Evolutionary conservation across 1,139 yeast species (phyloP).

Genomic region (Lodderomyces jiufengensis): DNA sequence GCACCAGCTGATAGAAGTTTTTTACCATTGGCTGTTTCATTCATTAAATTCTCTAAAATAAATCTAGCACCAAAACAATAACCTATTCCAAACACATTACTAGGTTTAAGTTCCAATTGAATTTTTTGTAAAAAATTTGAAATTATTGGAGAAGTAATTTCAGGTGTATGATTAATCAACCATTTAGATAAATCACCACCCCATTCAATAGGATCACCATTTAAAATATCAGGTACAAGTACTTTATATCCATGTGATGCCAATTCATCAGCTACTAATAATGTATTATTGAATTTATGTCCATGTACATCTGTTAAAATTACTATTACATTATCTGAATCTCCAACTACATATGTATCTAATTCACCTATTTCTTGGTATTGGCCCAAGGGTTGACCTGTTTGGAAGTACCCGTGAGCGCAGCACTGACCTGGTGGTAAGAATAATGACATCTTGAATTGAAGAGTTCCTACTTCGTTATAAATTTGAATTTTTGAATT

Average conservation of each 20-base stretch:
- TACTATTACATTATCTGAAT: conserved; percentile 45
- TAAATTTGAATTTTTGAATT: too few species aligned
- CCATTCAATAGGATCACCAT: conserved; percentile 45
- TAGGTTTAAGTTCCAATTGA: conserved; percentile 43
- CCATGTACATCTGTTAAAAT: conserved; percentile 72
- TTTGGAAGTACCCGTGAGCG: conserved; percentile 39
- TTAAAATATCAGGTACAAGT: conserved; percentile 68
- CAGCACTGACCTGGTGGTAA: conserved; percentile 56
- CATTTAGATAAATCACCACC: conserved; percentile 39
- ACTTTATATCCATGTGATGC: conserved; percentile 59
- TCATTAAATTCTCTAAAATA: conserved; percentile 52
- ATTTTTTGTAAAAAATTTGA: conserved; percentile 43
- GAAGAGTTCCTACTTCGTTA: too few species aligned
- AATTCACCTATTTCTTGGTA: conserved; percentile 41
- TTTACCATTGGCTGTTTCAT: conserved; percentile 41
- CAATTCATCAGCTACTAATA: conserved; percentile 66
- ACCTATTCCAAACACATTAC: conserved; percentile 61
- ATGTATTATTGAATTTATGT: conserved; percentile 48
- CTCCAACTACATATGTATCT: conserved; percentile 56
- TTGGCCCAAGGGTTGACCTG: conserved; percentile 49
- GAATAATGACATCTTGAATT: too few species aligned
- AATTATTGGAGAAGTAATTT: conserved; percentile 35
- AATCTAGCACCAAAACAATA: conserved; percentile 85
- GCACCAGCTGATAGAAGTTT: conserved; percentile 62
- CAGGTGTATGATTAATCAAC: conserved; percentile 52